These are phyloP conservation scores for Apiospora sp. DNA, from an alignment of 2,329 filamentous ascomycete genomes.

Conservation along the genomic window DNA sequence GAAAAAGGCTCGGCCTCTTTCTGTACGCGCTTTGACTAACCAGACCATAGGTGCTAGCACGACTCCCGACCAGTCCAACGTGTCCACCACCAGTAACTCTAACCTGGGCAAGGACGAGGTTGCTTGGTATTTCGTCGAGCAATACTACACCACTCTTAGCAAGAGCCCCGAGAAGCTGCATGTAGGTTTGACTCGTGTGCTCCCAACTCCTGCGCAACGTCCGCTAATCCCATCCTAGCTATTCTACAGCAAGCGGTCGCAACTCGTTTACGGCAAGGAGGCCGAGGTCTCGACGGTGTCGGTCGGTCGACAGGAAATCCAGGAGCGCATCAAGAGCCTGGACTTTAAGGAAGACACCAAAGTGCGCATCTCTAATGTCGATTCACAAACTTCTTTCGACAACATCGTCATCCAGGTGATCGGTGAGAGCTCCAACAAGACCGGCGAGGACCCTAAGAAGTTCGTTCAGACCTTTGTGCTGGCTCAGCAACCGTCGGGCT, in stretches of 20 bases:
- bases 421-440: constrained; percentile 96
- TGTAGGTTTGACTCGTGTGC: constrained; percentile 53
- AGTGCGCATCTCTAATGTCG: constrained; percentile 96
- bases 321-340: constrained; percentile 90
- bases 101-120: constrained; percentile 87
- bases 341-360: constrained; percentile 94
- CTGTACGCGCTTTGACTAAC: constrained; percentile 40
- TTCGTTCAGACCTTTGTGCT: constrained; percentile 98
- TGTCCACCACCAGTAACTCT: constrained; percentile 43
- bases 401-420: constrained; percentile 99
- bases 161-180: constrained; percentile 93
- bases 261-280: constrained; percentile 92
- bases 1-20: constrained; percentile 48
- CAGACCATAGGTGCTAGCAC: constrained; percentile 43
- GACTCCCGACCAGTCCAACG: constrained; percentile 41
- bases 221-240: constrained; percentile 56
- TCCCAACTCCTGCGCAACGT: not conserved
- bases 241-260: constrained; percentile 96
- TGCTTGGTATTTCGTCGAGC: constrained; percentile 99
- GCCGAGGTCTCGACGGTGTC: constrained; percentile 87
- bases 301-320: constrained; percentile 91
- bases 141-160: constrained; percentile 98
- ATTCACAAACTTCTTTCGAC: constrained; percentile 89
- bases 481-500: constrained; percentile 93
- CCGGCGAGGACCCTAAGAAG: constrained; percentile 82